Conservation (phyloP, 352 stramenopile species). For the Plasmopara halstedii region DNA sequence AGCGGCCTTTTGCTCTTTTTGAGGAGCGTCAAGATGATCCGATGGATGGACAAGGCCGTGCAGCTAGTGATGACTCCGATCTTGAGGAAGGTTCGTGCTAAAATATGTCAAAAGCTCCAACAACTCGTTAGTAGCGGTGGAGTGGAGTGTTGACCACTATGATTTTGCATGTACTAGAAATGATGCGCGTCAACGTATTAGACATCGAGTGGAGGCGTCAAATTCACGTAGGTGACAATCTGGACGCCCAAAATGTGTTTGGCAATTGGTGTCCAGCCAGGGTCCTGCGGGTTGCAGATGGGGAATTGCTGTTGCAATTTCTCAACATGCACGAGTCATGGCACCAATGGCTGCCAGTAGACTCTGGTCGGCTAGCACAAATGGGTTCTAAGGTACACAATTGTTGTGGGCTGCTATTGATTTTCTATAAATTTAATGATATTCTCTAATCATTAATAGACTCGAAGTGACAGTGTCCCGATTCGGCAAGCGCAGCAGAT, state of each 20-base stretch:
- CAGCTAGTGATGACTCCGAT: conserved; percentile 56
- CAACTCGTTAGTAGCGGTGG: conserved; percentile 2
- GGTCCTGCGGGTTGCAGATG: conserved; percentile 48
- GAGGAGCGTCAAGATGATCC: conserved; percentile 10
- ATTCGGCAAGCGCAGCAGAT: conserved; percentile 63
- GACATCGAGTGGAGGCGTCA: conserved; percentile 68
- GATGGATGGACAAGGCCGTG: conserved; percentile 21
- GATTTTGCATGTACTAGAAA: conserved; percentile 51
- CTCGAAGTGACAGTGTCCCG: conserved; percentile 44
- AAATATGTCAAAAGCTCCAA: background rate
- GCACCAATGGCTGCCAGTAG: conserved; percentile 53
- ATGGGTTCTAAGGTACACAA: conserved; percentile 46
- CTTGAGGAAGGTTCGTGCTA: conserved; percentile 55
- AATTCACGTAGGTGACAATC: conserved; percentile 46
- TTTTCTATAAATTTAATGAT: too few species aligned
- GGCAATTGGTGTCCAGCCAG: conserved; percentile 76
- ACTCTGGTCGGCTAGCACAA: conserved; percentile 55
- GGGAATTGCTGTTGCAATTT: conserved; percentile 59
- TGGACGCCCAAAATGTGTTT: conserved; percentile 79
- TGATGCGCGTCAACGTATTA: conserved; percentile 69
- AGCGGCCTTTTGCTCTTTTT: conserved; percentile 17
- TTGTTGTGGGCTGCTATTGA: too few species aligned
- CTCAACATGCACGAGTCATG: conserved; percentile 80
- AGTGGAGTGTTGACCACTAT: too few species aligned
- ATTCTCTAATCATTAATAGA: too few species aligned